Evolutionary conservation across 306 rosid genomes (phyloP).

Genomic region (Comarum palustre): DNA sequence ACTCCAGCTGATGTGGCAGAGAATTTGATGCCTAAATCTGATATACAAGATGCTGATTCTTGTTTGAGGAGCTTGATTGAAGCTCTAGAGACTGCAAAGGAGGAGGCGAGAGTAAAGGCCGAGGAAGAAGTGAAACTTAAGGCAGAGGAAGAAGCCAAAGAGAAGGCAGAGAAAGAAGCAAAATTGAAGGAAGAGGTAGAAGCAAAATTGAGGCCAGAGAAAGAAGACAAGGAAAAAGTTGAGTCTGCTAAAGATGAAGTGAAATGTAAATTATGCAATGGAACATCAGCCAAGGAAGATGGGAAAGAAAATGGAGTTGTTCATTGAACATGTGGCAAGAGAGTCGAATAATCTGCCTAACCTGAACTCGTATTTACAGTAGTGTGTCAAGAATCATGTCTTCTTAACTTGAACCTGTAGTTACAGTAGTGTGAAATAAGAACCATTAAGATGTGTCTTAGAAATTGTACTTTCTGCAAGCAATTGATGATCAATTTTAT

Average conservation of each 20-base stretch:
- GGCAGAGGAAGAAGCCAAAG: slow-evolving; percentile 8
- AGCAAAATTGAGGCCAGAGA: background rate
- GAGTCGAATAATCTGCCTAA: background rate
- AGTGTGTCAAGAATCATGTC: background rate
- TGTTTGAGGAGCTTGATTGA: slow-evolving; percentile 45
- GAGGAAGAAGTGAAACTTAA: slow-evolving; percentile 25
- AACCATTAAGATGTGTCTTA: background rate
- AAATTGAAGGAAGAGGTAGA: slow-evolving; percentile 8
- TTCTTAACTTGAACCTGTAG: background rate
- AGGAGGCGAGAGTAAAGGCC: slow-evolving; percentile 29
- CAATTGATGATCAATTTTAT: background rate
- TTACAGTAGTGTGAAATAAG: background rate
- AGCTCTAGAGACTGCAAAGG: slow-evolving; percentile 46
- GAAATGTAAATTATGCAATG: slow-evolving; percentile 10
- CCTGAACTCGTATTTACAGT: background rate
- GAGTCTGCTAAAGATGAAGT: slow-evolving; percentile 4
- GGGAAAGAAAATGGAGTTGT: slow-evolving; percentile 3
- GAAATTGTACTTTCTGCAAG: background rate
- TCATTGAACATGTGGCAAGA: background rate
- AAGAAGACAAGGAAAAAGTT: background rate
- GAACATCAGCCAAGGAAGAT: background rate
- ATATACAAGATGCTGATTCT: slow-evolving; percentile 25
- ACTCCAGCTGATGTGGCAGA: slow-evolving; percentile 72
- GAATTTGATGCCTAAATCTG: slow-evolving; percentile 57
- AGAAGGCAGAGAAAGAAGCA: slow-evolving; percentile 15